Conservation (phyloP, 1,284 basidiomycete genomes). For the Puccinia novopanici region DNA sequence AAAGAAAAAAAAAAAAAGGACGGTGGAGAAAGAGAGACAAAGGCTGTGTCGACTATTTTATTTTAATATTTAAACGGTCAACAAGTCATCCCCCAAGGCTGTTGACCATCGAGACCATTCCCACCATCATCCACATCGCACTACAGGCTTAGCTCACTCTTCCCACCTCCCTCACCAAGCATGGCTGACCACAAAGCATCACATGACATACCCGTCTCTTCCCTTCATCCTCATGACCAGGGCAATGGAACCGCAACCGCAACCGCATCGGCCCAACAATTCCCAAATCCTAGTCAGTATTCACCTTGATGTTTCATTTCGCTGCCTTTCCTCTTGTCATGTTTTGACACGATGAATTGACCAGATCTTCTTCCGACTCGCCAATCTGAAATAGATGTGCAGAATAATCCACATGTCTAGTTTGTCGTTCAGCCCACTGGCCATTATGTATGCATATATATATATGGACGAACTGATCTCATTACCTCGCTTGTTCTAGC, state of each 20-base stretch:
- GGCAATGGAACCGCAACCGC: neutral
- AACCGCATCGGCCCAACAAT: neutral
- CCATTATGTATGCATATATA: neutral
- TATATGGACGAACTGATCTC: neutral
- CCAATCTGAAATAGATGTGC: slow-evolving; percentile 36
- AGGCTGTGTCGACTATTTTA: neutral
- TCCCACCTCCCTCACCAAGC: neutral
- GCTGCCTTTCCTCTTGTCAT: neutral
- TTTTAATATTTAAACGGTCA: too few species aligned
- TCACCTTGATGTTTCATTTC: too few species aligned
- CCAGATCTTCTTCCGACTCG: neutral
- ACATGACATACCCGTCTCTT: slow-evolving; percentile 35
- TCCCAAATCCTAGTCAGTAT: slow-evolving; percentile 49
- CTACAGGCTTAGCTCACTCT: neutral
- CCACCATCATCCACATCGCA: neutral
- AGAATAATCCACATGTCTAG: slow-evolving; percentile 49
- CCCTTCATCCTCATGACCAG: neutral
- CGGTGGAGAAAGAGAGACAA: too few species aligned
- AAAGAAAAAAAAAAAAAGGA: neutral
- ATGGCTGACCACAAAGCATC: neutral
- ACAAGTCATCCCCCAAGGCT: slow-evolving; percentile 5
- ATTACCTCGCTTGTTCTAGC: slow-evolving; percentile 1
- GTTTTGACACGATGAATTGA: neutral
- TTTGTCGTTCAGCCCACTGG: slow-evolving; percentile 26
- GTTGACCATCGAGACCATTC: slow-evolving; percentile 6